These are phyloP conservation scores for Obelidium mucronatum DNA, from an alignment of 192 early-diverging fungal genomes.

Conservation along the genomic window DNA sequence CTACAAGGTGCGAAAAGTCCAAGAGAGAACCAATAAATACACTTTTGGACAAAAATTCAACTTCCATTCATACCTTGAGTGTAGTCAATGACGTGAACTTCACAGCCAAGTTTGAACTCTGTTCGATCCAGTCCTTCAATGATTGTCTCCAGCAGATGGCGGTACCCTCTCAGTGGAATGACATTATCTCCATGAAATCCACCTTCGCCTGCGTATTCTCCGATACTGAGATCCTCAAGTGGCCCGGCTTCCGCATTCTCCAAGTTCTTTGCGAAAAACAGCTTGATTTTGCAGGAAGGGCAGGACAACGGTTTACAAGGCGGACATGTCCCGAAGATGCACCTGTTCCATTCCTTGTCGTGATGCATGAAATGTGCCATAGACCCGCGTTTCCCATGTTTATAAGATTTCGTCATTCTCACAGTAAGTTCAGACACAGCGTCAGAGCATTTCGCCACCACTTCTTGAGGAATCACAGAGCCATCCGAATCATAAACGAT, in stretches of 20 bases:
- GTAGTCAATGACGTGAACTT: not conserved
- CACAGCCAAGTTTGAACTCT: not conserved
- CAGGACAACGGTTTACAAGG: not conserved
- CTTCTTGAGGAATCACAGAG: not conserved
- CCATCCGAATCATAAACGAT: not conserved
- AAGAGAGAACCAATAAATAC: too few species aligned
- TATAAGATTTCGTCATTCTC: not conserved
- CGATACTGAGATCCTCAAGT: slow-evolving; percentile 4
- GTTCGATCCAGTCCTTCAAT: not conserved
- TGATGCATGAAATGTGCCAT: not conserved
- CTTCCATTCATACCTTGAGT: too few species aligned
- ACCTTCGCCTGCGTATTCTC: not conserved
- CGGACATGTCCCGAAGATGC: not conserved
- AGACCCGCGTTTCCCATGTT: not conserved
- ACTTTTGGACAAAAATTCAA: too few species aligned
- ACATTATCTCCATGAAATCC: slow-evolving; percentile 7
- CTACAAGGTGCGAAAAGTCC: too few species aligned
- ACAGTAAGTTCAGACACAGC: not conserved
- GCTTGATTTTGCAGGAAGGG: not conserved
- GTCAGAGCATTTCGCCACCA: not conserved
- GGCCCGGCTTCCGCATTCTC: not conserved
- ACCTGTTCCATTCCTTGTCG: slow-evolving; percentile 2
- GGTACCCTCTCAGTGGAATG: slow-evolving; percentile 1
- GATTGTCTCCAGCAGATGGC: not conserved
- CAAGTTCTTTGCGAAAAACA: not conserved